Evolutionary conservation across 371 early-diverging fungal species (phyloP), one percentile per base, ranked within the genome.

Genomic region (Mucor ambiguus): DNA sequence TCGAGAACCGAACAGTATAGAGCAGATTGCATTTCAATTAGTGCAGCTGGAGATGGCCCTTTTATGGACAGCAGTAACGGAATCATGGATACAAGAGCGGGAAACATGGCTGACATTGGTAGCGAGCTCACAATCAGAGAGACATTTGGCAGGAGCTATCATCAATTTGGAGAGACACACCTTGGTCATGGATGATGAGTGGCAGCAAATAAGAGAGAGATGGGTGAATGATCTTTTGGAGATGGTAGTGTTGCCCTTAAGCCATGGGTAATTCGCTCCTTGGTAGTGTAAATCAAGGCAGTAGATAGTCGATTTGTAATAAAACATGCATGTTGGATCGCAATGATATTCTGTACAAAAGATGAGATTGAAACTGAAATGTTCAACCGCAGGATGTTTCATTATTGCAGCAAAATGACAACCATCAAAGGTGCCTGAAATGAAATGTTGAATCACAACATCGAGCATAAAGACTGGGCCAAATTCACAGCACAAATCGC

Each of bases 51-150:
- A 83, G 43, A 83, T 80, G 79, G 81, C 80, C 4, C 58, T 83
- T 48, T 63, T 80, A 11, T 83, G 81, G 81, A 77, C 83, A 0
- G 81, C 83, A 1, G 81, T 83, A 2, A 66, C 81, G 4, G 81
- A 83, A 59, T 54, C 76, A 2, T 83, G 83, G 83, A 71, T 77
- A 33, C 69, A 80, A 55, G 83, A 80, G 67, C 72, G 83, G 3
- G 83, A 83, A 55, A 77, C 83, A 3, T 83, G 81, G 81, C 46
- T 83, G n/a, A 75, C 76, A 3, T 55, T 83, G 24, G 81, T 83
- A 10, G 76, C 73, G 2, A 80, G 68, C 44, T 76, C 83, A 43
- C 63, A 74, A 24, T 72, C 83, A 32, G 79, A 80, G 54, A 67
- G 81, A 8, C 83, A 83, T 68, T 62, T 83, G 14, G 83, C 83